Conservation (phyloP, 495 filamentous ascomycete genomes). For the Talaromyces wortmannii region DNA sequence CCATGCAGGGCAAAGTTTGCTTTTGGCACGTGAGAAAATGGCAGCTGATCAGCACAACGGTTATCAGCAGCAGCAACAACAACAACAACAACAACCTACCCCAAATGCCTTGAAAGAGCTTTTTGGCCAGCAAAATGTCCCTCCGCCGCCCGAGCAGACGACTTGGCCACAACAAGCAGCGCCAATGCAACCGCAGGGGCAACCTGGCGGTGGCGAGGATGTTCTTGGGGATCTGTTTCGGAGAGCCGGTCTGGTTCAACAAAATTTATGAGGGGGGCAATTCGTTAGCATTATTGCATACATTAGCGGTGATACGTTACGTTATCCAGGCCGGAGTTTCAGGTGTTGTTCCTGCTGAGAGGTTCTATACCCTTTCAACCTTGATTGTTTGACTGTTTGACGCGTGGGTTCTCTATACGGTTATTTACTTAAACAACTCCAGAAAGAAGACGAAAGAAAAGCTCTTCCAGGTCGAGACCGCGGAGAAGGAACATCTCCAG, state of each 20-base stretch:
- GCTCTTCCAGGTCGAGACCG: background rate
- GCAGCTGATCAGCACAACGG: conserved; percentile 33
- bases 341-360: background rate
- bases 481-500: background rate
- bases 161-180: conserved; percentile 20
- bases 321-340: background rate
- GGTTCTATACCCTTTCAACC: background rate
- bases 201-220: conserved; percentile 8
- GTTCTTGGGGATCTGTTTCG: conserved; percentile 36
- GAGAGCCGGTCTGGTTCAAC: conserved; percentile 31
- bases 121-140: conserved; percentile 45
- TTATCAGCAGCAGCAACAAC: conserved; percentile 25
- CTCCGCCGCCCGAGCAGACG: conserved; percentile 12
- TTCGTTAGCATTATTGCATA: background rate
- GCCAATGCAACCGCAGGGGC: background rate
- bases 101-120: conserved; percentile 41
- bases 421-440: background rate
- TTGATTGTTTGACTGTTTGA: background rate
- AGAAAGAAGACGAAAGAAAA: background rate
- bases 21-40: conserved; percentile 31
- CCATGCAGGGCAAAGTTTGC: conserved; percentile 39
- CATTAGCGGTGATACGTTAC: background rate
- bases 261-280: conserved; percentile 1
- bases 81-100: conserved; percentile 23
- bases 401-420: too few relatives aligned